Base-by-base conservation (phyloP, 352 stramenopile species). In the Phytopythium chamaehyphon region DNA sequence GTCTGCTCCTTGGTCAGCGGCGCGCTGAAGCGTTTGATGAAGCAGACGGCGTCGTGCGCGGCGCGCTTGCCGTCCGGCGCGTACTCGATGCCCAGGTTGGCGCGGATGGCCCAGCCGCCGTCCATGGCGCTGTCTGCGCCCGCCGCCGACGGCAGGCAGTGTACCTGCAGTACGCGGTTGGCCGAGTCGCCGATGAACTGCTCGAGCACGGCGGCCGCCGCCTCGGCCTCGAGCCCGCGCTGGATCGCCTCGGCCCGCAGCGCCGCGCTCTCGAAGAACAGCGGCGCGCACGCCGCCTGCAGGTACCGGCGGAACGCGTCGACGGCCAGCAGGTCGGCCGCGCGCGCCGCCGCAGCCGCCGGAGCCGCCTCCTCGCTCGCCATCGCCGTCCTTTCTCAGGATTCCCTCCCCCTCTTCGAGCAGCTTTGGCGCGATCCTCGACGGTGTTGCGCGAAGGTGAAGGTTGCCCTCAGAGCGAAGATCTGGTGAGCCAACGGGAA, bases 81-180 rank as follows among this genome's bases (percentile, higher is more conserved):
- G 47, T 93, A 93, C 62, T 90, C 80, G 33, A 93, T 76, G 16
- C 83, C 83, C 28, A 92, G 37, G 56, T 92, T 92, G 46, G 90
- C 77, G 54, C 77, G 75, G 59, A 92, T 61, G 11, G 61, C 44
- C 12, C 26, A 42, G 16, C 47, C 55, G 16, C 47, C 62, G 31
- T 69, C 54, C 39, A 59, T 57, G 16, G 57, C 57, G 15, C 54
- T 65, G 42, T 69, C 37, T 6, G 51, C 61, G 4, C 9, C 28
- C 28, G 9, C 28, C n/a, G 64, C 51, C 22, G 55, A 46, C 6
- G 64, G 57, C 37, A 79, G 80, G 54, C 77, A 86, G 54, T 89
- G 82, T 35, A 93, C 78, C 43, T 93, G 83, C 42, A 93, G 62
- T 40, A 93, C 74, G 21, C 80, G 75, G 45, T 66, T 73, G 9